These are phyloP conservation scores for Backusella westeae DNA, from an alignment of 192 early-diverging fungal genomes.

Conservation along the genomic window DNA sequence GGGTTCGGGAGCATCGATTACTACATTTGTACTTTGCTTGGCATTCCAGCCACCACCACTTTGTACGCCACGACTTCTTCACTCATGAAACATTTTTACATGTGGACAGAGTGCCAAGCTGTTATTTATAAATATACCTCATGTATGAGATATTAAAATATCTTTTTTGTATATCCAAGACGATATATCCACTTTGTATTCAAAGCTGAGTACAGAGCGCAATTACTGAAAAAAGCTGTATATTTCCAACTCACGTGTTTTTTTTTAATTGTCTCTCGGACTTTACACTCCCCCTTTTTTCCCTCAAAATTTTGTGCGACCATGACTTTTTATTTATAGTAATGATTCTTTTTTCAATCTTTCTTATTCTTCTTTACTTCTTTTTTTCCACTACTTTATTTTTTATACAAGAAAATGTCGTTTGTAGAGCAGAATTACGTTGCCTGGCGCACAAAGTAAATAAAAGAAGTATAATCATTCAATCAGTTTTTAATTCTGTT, in stretches of 20 bases:
- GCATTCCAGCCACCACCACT: not conserved
- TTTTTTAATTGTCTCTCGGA: not conserved
- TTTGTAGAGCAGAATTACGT: constrained; percentile 4
- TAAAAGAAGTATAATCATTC: not conserved
- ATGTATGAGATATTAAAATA: no score
- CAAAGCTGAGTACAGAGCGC: not conserved
- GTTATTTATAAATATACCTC: no score
- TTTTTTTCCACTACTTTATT: not conserved
- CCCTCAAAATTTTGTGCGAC: not conserved
- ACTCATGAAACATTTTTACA: no score
- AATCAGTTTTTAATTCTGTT: not conserved
- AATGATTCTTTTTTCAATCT: not conserved
- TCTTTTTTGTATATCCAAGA: no score
- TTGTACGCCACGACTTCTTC: not conserved
- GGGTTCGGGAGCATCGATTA: not conserved
- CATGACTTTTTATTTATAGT: not conserved
- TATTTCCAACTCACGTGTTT: not conserved
- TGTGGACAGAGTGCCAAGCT: no score
- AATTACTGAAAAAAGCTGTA: not conserved
- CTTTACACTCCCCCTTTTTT: not conserved
- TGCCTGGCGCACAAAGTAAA: not conserved
- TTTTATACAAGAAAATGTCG: not conserved
- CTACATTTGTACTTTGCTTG: not conserved
- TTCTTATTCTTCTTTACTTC: constrained; percentile 4
- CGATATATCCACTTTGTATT: not conserved